These are phyloP conservation scores for Crithidia sp. DNA, from an alignment of 208 protist genomes.

Conservation along the genomic window DNA sequence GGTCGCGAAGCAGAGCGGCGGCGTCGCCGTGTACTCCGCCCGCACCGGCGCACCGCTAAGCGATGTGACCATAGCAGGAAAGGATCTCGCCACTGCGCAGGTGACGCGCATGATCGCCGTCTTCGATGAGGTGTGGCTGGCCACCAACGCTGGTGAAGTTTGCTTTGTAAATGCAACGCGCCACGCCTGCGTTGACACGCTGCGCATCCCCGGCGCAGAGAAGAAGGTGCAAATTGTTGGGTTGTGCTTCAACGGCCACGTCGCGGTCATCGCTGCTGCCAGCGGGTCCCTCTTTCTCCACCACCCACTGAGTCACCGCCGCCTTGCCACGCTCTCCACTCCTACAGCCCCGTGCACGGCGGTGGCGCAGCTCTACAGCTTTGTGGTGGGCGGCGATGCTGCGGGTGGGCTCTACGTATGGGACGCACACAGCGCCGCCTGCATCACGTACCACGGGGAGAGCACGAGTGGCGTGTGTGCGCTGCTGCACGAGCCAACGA, in stretches of 20 bases:
- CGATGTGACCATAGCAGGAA: conserved; percentile 33
- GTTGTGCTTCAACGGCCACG: conserved; percentile 64
- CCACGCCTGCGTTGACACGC: conserved; percentile 18
- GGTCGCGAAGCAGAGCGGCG: conserved; percentile 64
- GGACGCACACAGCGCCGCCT: conserved; percentile 42
- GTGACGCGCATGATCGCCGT: conserved; percentile 50
- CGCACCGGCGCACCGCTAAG: conserved; percentile 23
- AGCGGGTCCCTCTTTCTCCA: conserved; percentile 55
- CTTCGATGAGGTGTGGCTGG: conserved; percentile 68
- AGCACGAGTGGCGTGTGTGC: conserved; percentile 49
- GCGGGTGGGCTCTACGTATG: conserved; percentile 63
- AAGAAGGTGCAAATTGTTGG: conserved; percentile 46
- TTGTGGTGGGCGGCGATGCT: conserved; percentile 62
- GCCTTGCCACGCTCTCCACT: conserved; percentile 43
- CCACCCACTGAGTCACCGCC: conserved; percentile 46
- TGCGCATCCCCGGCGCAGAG: conserved; percentile 43
- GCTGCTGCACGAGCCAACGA: conserved; percentile 63
- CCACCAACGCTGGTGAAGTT: conserved; percentile 49
- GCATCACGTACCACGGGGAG: conserved; percentile 38
- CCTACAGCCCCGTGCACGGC: conserved; percentile 52
- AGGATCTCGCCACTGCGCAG: conserved; percentile 24
- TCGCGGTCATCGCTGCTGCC: conserved; percentile 50
- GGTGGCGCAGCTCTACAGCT: conserved; percentile 51
- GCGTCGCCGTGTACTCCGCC: conserved; percentile 52
- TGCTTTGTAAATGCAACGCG: conserved; percentile 39